Conservation (phyloP, 176 grass and related monocot species). For the Typha latifolia region DNA sequence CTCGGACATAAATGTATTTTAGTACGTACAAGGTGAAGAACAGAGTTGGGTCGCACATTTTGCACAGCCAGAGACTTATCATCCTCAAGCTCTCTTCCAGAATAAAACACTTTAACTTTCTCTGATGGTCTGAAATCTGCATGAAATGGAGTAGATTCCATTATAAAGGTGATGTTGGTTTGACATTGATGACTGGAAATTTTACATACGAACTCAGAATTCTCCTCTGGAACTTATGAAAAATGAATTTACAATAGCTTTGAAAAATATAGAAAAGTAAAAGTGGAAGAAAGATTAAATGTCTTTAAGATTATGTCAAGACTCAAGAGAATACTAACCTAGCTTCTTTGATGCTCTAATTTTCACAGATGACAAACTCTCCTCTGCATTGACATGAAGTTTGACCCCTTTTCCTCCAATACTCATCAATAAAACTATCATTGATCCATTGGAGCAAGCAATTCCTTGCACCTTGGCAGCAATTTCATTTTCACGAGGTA, state of each 20-base stretch:
- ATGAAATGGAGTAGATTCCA: slow-evolving; percentile 11
- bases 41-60: slow-evolving; percentile 61
- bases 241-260: slow-evolving; percentile 4
- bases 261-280: slow-evolving; percentile 11
- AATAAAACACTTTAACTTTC: slow-evolving; percentile 67
- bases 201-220: background rate
- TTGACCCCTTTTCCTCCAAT: slow-evolving; percentile 77
- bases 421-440: slow-evolving; percentile 74
- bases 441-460: slow-evolving; percentile 51
- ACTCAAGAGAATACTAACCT: slow-evolving; percentile 32
- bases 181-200: background rate
- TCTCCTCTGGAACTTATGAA: too few relatives aligned
- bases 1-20: slow-evolving; percentile 80
- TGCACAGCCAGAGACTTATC: slow-evolving; percentile 53
- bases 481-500: slow-evolving; percentile 80
- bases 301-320: background rate
- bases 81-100: slow-evolving; percentile 76
- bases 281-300: slow-evolving; percentile 3
- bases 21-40: slow-evolving; percentile 79
- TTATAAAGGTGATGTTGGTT: slow-evolving; percentile 3
- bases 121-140: slow-evolving; percentile 73
- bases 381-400: slow-evolving; percentile 69
- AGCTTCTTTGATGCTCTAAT: slow-evolving; percentile 88
- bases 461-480: slow-evolving; percentile 46
- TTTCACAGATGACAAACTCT: slow-evolving; percentile 63